Base-by-base conservation (phyloP, 495 filamentous ascomycete genomes). In the Glutinoglossum americanum region DNA sequence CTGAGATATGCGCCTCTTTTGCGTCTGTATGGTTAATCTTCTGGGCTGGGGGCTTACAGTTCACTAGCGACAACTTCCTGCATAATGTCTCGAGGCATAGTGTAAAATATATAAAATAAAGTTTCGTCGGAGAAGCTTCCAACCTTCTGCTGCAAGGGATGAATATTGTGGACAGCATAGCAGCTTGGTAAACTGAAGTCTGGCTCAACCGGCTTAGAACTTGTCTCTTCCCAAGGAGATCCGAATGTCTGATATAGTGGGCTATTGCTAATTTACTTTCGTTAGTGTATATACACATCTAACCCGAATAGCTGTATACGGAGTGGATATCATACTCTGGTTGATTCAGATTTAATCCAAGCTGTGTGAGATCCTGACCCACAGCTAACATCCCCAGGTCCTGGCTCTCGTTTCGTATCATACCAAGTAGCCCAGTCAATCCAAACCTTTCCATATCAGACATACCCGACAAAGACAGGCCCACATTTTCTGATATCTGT, bases 71-170 rank as follows among this genome's bases (percentile, higher is more conserved):
- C 89, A 60, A 87, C 68, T 60, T 93, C 84, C 68, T 96, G 89
- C 69, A 88, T 78, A 59, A 85, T 74, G 65, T 94, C 88, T 33
- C 80, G 72, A 1, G 88, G 85, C 69, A 85, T 84, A 69, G 82
- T 87, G 71, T 94, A 96, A 74, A 96, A 96, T 60, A 96, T 92
- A 72, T 83, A 89, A 67, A 96, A 88, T 57, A 96, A 73, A 0
- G 88, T 93, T 66, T 96, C 89, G 59, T 94, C 87, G 60, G 83
- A 84, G 71, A 95, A 93, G 56, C 80, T 84, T 17, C 75, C 72
- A 49, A 94, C 84, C 61, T 89, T 85, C 55, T 79, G 77, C 49
- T 86, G 79, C 21, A 94, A 73, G 17, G 80, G 78, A 62, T 88
- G 85, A 32, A 93, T 83, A 63, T 94, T 96, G 61, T 79, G 81